These are phyloP conservation scores for Microdochium bolleyi DNA, from an alignment of 2,329 filamentous ascomycete genomes.

Conservation along the genomic window DNA sequence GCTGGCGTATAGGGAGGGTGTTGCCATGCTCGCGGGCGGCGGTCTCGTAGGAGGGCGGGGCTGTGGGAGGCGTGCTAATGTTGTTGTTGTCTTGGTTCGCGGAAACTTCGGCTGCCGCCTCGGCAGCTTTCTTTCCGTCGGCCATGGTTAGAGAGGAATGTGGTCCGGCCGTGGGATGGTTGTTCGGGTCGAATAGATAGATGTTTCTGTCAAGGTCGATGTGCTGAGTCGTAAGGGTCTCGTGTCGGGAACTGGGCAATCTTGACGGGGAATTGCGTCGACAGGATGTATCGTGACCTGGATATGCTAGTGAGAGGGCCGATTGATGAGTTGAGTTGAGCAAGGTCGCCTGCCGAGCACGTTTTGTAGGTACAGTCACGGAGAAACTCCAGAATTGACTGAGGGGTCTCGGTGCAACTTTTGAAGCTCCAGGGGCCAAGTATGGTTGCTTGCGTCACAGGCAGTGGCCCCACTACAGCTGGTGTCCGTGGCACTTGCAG, in stretches of 20 bases:
- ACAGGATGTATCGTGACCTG: no score
- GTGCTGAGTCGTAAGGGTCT: no score
- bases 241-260: no score
- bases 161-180: background rate
- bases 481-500: no score
- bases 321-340: background rate
- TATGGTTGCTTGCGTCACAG: background rate
- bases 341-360: no score
- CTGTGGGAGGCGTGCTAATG: constrained; percentile 3
- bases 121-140: constrained; percentile 10
- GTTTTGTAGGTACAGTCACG: background rate
- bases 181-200: background rate
- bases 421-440: background rate
- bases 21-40: constrained; percentile 27
- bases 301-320: no score
- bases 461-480: background rate
- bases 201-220: background rate
- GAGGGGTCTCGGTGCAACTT: background rate
- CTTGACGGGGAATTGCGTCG: no score
- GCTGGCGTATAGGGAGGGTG: constrained; percentile 10
- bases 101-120: constrained; percentile 10
- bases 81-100: constrained; percentile 15
- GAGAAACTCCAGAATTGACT: background rate
- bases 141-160: constrained; percentile 7
- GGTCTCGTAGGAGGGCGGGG: constrained; percentile 37